phyloP scores from a whole-genome alignment of 2,329 filamentous ascomycete species.

The Curvularia lunata region DNA sequence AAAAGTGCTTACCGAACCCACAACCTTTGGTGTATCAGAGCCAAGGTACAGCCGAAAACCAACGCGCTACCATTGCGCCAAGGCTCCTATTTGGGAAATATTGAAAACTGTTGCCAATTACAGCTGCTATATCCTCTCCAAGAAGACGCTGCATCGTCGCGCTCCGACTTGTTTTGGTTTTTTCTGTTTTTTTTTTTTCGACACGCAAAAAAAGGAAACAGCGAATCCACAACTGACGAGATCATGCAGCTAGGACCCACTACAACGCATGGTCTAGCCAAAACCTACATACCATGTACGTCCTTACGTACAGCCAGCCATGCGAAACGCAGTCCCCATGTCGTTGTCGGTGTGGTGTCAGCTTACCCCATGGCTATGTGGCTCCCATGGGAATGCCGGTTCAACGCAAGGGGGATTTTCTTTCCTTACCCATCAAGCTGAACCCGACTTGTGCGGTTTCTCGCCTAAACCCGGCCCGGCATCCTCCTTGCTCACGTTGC shows the following conservation, averaged over 20 bases:
- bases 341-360: too few species aligned
- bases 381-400: too few species aligned
- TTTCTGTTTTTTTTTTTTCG: not conserved
- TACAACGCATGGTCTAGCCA: too few species aligned
- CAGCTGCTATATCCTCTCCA: not conserved
- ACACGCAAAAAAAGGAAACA: not conserved
- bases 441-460: too few species aligned
- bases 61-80: slow-evolving; percentile 38
- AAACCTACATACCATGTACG: not conserved
- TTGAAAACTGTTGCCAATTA: slow-evolving; percentile 11
- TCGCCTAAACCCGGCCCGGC: too few species aligned
- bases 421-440: too few species aligned
- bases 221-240: not conserved
- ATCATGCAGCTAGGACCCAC: not conserved
- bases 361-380: too few species aligned
- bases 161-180: not conserved
- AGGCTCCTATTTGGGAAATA: slow-evolving; percentile 23
- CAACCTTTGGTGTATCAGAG: slow-evolving; percentile 30
- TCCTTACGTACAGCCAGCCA: not conserved
- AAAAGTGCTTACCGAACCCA: slow-evolving; percentile 23
- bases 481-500: too few species aligned
- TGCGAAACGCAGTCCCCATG: not conserved
- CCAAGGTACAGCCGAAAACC: slow-evolving; percentile 30
- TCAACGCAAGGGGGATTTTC: too few species aligned
- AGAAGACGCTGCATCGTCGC: not conserved